Conservation (phyloP, 345 rosid species). For the Angophora floribunda region DNA sequence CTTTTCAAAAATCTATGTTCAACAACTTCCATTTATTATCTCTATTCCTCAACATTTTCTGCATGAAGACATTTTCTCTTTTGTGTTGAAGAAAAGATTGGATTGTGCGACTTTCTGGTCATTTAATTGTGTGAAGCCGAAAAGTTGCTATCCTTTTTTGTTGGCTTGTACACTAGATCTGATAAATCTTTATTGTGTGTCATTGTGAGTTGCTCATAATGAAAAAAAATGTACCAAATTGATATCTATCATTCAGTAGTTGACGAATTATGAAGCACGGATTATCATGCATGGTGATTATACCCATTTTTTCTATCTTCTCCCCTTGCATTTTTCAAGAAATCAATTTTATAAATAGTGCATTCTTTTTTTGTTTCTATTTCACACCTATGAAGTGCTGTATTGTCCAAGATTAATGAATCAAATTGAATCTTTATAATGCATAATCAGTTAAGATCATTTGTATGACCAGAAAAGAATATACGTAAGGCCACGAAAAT, state of each 20-base stretch:
- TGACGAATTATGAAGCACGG: not conserved
- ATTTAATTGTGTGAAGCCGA: not conserved
- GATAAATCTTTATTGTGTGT: not conserved
- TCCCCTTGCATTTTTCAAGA: not conserved
- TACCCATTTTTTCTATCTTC: not conserved
- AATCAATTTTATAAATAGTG: not conserved
- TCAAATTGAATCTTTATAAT: not conserved
- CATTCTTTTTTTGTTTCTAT: not conserved
- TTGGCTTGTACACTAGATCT: not conserved
- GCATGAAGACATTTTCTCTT: not conserved
- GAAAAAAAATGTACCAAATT: not conserved
- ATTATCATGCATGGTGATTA: not conserved
- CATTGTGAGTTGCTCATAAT: not conserved
- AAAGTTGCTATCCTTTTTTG: not conserved
- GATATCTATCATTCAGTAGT: not conserved
- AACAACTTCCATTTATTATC: not conserved
- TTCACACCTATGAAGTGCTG: not conserved
- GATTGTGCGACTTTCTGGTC: not conserved
- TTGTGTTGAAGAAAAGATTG: not conserved
- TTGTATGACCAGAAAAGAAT: not conserved
- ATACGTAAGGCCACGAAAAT: not conserved
- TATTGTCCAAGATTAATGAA: not conserved
- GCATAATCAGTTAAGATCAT: not conserved
- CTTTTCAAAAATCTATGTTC: not conserved
- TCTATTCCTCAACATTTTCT: not conserved